Evolutionary conservation across 805 yeast genomes (phyloP), one percentile per base, ranked within the genome.

Genomic region (Candida boidinii): DNA sequence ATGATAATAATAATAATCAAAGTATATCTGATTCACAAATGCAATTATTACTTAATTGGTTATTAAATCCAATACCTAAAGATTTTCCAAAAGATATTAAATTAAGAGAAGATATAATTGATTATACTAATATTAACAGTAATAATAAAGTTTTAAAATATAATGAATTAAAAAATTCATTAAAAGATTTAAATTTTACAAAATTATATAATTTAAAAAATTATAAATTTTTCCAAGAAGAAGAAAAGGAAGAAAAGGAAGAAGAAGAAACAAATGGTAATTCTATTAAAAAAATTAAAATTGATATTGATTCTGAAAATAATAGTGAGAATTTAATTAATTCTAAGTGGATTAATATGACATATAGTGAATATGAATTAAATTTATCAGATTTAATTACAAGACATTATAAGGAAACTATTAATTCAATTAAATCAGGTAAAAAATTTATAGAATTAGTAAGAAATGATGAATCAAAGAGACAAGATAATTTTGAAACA

Each of bases 401-500:
- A n/a, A 47, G 45, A 5, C 46, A 63, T 30, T 48, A 62, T 23
- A 39, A 46, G 18, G 45, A 49, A 14, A 39, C 64, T 14, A 43
- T 57, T 12, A 22, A 36, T 0, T 48, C 51, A 12, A 52, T 51
- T 20, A 29, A 38, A 10, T 24, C 38, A 11, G 46, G 51, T 23
- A 41, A 44, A 9, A 31, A 29, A 8, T 29, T 41, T 4, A 32
- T 68, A 7, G 30, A 37, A 7, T 36, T 42, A 2, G 39, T 59
- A n/a, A 58, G 63, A 34, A 23, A 46, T 1, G 50, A 51, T 31
- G 67, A 68, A 24, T 66, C 72, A 4, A 36, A 49, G 10, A 49
- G 66, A 28, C 73, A 70, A 36, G 36, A 48, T 17, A 30, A 44
- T 6, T 39, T 67, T 16, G 79, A 73, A 43, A 46, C 42, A 3